A percentile compares a stretch with the other conserved stretches of the same genome.
Evolutionary conservation across 257 asterid genomes (phyloP).

Genomic region (Striga asiatica): DNA sequence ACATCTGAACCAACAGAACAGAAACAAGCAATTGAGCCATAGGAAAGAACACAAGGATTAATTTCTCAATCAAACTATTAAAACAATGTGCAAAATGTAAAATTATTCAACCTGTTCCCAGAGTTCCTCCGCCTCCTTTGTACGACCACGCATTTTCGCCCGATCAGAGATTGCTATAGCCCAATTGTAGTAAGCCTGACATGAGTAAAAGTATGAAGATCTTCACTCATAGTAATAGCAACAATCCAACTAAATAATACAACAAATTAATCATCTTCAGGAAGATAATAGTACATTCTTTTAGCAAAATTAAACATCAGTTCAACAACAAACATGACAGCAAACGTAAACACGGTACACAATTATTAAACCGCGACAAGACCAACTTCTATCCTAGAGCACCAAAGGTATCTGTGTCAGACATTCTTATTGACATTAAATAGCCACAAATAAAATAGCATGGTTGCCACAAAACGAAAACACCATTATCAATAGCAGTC

Average conservation of each 20-base stretch:
- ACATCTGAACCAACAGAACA: constrained; percentile 3
- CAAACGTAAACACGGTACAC: constrained; percentile 8
- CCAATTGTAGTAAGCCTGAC: constrained; percentile 94
- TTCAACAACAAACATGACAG: constrained; percentile 7
- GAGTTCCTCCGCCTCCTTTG: constrained; percentile 98
- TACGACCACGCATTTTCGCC: constrained; percentile 98
- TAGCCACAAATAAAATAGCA: constrained; percentile 12
- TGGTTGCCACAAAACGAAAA: constrained; percentile 1
- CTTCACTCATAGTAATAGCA: constrained; percentile 8
- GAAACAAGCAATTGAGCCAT: constrained; percentile 6
- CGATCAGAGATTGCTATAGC: constrained; percentile 99
- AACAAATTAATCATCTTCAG: background rate
- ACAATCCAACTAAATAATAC: background rate
- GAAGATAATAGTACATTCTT: background rate
- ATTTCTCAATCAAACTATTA: constrained; percentile 4
- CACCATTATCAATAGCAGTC: constrained; percentile 8
- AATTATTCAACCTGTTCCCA: constrained; percentile 74
- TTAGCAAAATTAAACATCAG: background rate
- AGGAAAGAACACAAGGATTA: constrained; percentile 5
- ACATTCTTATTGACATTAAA: constrained; percentile 11
- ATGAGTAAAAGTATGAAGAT: background rate
- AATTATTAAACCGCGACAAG: background rate
- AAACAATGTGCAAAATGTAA: constrained; percentile 3
- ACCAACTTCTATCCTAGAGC: background rate
- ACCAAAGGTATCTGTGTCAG: constrained; percentile 11